These are phyloP conservation scores for Auricularia cornea DNA, from an alignment of 768 basidiomycete species.

Conservation along the genomic window DNA sequence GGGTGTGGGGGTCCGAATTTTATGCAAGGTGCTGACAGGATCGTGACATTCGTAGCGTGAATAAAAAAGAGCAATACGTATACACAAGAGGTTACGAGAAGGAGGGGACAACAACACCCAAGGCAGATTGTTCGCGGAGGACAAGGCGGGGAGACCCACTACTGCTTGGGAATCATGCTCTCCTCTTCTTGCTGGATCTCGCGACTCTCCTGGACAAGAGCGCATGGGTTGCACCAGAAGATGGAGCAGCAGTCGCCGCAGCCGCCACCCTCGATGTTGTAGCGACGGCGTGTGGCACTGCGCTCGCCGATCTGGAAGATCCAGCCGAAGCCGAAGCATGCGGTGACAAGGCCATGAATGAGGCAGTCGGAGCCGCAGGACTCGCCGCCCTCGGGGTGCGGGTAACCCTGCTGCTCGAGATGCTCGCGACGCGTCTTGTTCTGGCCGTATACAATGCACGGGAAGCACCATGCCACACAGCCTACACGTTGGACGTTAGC, in stretches of 20 bases:
- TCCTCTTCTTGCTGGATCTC: slow-evolving; percentile 41
- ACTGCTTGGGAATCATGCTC: slow-evolving; percentile 5
- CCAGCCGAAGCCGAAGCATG: slow-evolving; percentile 22
- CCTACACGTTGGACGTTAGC: slow-evolving; percentile 18
- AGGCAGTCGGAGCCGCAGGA: slow-evolving; percentile 30
- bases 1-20: too few species aligned
- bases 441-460: slow-evolving; percentile 34
- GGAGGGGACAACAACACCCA: too few species aligned
- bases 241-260: slow-evolving; percentile 33
- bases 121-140: too few species aligned
- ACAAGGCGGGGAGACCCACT: too few species aligned
- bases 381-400: slow-evolving; percentile 31
- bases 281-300: slow-evolving; percentile 32
- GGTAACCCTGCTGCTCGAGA: slow-evolving; percentile 26
- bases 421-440: slow-evolving; percentile 35
- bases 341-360: slow-evolving; percentile 24
- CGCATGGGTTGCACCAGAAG: slow-evolving; percentile 39
- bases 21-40: too few species aligned
- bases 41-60: too few species aligned
- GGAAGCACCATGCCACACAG: slow-evolving; percentile 31
- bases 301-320: slow-evolving; percentile 35
- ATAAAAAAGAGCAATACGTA: too few species aligned
- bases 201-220: slow-evolving; percentile 38
- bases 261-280: slow-evolving; percentile 38
- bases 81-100: too few species aligned